Evolutionary conservation across 495 filamentous ascomycete genomes (phyloP).

Genomic region (Baudoinia panamericana): DNA sequence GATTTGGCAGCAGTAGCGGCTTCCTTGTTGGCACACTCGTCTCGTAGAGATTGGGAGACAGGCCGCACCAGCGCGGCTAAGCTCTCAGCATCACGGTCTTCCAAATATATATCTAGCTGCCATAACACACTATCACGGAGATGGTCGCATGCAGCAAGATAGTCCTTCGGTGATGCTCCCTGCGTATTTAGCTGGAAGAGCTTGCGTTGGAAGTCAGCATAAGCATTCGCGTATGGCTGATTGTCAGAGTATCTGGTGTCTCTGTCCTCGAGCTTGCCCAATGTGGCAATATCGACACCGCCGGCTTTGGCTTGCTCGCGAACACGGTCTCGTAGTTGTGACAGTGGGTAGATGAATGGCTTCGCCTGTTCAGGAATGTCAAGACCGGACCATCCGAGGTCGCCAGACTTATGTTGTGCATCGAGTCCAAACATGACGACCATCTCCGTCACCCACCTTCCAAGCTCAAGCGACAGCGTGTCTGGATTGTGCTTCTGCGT

Average conservation of each 20-base stretch:
- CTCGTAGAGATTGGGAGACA: constrained; percentile 56
- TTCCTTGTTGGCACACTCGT: constrained; percentile 57
- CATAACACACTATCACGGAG: constrained; percentile 71
- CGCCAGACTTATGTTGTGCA: constrained; percentile 29
- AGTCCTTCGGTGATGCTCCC: constrained; percentile 26
- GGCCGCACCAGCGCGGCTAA: constrained; percentile 71
- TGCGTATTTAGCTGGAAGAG: constrained; percentile 20
- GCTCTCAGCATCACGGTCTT: constrained; percentile 55
- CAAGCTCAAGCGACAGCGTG: constrained; percentile 34
- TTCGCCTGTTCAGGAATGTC: constrained; percentile 42
- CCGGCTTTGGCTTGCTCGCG: constrained; percentile 25
- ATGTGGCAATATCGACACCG: constrained; percentile 10
- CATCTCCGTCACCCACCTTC: constrained; percentile 70
- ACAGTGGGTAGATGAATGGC: constrained; percentile 25
- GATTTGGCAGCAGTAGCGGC: constrained; percentile 33
- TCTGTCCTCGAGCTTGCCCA: constrained; percentile 11
- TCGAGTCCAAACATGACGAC: constrained; percentile 80
- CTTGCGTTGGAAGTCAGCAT: constrained; percentile 26
- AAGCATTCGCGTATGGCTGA: constrained; percentile 26
- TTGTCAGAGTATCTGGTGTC: constrained; percentile 14
- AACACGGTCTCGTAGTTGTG: constrained; percentile 26
- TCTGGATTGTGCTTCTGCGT: constrained; percentile 31
- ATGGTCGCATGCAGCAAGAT: constrained; percentile 52
- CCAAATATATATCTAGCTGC: constrained; percentile 70
- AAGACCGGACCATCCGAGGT: constrained; percentile 74